phyloP scores from a whole-genome alignment of 805 yeast species.

The Metschnikowia lochheadii region DNA sequence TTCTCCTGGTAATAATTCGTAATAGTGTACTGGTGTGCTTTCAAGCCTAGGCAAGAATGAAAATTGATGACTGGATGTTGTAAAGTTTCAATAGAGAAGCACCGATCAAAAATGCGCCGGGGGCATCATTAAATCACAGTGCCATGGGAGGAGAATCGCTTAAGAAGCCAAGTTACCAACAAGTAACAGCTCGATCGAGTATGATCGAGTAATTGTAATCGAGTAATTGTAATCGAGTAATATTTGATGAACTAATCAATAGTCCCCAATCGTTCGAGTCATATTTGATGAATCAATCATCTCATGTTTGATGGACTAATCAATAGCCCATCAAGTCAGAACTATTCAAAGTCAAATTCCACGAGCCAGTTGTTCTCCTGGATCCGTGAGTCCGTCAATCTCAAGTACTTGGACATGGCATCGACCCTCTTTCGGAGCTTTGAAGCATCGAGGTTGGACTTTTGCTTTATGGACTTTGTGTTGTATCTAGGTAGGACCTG shows the following conservation, averaged over 20 bases:
- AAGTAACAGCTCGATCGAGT: not conserved
- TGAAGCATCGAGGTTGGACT: not conserved
- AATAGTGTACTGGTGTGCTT: not conserved
- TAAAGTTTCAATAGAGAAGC: not conserved
- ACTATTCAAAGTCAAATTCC: not conserved
- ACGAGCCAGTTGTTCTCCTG: not conserved
- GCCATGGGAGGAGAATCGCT: not conserved
- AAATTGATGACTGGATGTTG: not conserved
- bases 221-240: too few species aligned
- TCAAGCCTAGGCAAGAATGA: not conserved
- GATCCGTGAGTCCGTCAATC: not conserved
- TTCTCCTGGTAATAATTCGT: not conserved
- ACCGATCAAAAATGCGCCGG: not conserved
- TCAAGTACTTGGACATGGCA: slow-evolving; percentile 1
- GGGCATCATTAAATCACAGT: not conserved
- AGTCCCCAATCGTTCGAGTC: too few species aligned
- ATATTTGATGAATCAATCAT: too few species aligned
- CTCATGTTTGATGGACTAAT: too few species aligned
- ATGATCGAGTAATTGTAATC: too few species aligned
- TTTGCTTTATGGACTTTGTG: not conserved
- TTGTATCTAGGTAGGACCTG: not conserved
- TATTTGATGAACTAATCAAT: too few species aligned
- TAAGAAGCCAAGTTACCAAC: slow-evolving; percentile 2
- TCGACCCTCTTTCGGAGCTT: not conserved
- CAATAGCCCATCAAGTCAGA: not conserved